phyloP scores from a whole-genome alignment of 164 flowering plant genomes.

The Nymphaea thermarum region DNA sequence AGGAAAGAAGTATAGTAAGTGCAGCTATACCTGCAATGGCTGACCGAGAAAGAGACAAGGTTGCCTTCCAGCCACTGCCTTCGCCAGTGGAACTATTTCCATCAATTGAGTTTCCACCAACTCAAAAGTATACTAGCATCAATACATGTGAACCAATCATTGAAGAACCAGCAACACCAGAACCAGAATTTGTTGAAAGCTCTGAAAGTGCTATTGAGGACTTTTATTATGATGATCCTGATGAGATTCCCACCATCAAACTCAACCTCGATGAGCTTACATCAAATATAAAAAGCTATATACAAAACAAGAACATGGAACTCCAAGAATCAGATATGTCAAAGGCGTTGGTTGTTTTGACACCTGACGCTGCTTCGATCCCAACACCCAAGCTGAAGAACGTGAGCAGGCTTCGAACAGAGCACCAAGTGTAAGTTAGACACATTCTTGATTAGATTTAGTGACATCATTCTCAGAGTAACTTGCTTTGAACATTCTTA shows the following conservation, averaged over 20 bases:
- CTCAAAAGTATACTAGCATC: constrained; percentile 4
- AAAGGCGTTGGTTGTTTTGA: constrained; percentile 48
- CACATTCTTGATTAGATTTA: background rate
- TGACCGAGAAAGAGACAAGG: constrained; percentile 9
- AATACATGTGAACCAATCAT: constrained; percentile 39
- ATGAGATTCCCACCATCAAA: constrained; percentile 81
- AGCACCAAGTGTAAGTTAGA: constrained; percentile 38
- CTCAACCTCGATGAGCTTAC: constrained; percentile 63
- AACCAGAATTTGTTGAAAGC: constrained; percentile 34
- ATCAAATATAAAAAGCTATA: constrained; percentile 47
- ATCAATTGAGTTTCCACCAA: constrained; percentile 11
- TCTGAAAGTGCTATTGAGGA: constrained; percentile 65
- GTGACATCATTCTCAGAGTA: background rate
- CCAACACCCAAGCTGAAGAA: constrained; percentile 55
- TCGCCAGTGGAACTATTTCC: constrained; percentile 20
- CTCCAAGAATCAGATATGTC: constrained; percentile 70
- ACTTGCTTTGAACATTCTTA: background rate
- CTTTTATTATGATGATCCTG: constrained; percentile 40
- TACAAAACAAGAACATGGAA: constrained; percentile 49
- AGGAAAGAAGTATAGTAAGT: constrained; percentile 54
- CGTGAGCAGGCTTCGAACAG: constrained; percentile 52
- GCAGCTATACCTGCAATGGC: constrained; percentile 22
- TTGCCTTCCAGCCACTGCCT: constrained; percentile 17
- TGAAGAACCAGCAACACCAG: constrained; percentile 74
- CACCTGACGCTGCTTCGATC: constrained; percentile 45